Conservation (phyloP, 805 yeast genomes). For the Hanseniaspora pseudoguilliermondii region DNA sequence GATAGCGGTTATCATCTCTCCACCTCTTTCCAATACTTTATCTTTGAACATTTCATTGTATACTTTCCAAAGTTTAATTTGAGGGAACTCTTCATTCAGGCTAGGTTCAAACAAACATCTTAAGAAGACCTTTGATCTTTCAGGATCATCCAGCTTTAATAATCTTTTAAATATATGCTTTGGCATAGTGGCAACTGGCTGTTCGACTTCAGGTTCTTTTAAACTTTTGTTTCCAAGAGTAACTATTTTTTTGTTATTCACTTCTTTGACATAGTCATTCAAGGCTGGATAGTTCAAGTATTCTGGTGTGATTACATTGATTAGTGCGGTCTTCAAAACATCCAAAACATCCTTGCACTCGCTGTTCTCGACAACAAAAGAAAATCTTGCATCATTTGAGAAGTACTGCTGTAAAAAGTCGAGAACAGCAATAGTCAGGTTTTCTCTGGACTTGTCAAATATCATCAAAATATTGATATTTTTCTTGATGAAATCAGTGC, state of each 20-base stretch:
- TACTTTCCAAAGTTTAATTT: slow-evolving; percentile 88
- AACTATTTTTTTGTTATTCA: background rate
- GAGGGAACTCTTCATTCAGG: slow-evolving; percentile 75
- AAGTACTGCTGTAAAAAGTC: slow-evolving; percentile 75
- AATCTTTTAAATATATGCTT: slow-evolving; percentile 46
- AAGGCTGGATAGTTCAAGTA: slow-evolving; percentile 17
- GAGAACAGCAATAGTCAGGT: slow-evolving; percentile 56
- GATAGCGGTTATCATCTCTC: slow-evolving; percentile 76
- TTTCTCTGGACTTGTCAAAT: slow-evolving; percentile 47
- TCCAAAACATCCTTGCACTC: slow-evolving; percentile 37
- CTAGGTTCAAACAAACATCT: slow-evolving; percentile 78
- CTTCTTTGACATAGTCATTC: background rate
- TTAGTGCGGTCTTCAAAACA: slow-evolving; percentile 46
- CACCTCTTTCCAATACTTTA: slow-evolving; percentile 38
- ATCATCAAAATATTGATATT: slow-evolving; percentile 29
- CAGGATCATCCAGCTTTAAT: slow-evolving; percentile 63
- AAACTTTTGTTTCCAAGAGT: slow-evolving; percentile 21
- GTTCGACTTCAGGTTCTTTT: slow-evolving; percentile 37
- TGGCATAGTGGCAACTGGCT: slow-evolving; percentile 49
- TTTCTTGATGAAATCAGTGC: background rate
- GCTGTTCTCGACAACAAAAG: slow-evolving; percentile 30
- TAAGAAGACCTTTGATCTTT: slow-evolving; percentile 88
- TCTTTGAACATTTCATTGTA: slow-evolving; percentile 78
- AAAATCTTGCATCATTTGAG: slow-evolving; percentile 49
- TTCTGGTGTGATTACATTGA: slow-evolving; percentile 45